Conservation (phyloP, 2,329 filamentous ascomycete species). For the Alternaria metachromatica region DNA sequence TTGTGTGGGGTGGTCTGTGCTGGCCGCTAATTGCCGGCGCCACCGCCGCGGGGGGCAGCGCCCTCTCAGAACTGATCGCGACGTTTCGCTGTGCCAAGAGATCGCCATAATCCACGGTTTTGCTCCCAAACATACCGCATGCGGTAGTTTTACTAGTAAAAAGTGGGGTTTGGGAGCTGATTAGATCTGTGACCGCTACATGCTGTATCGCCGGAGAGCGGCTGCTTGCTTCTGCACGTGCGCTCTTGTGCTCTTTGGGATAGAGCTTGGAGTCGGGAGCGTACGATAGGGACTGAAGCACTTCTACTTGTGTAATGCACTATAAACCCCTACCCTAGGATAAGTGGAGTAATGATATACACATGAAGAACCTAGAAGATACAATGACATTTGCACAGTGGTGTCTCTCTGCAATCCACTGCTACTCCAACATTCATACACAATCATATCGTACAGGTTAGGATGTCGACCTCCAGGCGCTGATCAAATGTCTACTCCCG, state of each 20-base stretch:
- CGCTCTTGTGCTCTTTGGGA: background rate
- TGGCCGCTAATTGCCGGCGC: background rate
- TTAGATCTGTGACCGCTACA: background rate
- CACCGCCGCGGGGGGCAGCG: background rate
- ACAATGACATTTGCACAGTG: background rate
- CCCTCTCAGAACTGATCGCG: slow-evolving; percentile 2
- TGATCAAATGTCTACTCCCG: background rate
- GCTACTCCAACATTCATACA: background rate
- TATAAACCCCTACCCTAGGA: background rate
- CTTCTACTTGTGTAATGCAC: background rate
- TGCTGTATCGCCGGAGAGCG: background rate
- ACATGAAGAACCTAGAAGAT: background rate
- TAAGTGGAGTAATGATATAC: background rate
- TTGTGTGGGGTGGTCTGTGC: slow-evolving; percentile 17
- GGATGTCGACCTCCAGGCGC: background rate
- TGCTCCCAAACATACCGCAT: background rate
- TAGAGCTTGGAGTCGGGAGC: background rate
- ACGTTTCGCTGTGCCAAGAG: slow-evolving; percentile 9
- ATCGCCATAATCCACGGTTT: slow-evolving; percentile 1
- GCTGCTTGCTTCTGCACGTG: background rate
- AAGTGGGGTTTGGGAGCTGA: background rate
- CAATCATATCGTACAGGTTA: background rate
- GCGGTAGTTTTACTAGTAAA: background rate
- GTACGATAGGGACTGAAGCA: background rate
- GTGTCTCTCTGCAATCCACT: background rate